Evolutionary conservation across 2,329 filamentous ascomycete species (phyloP).

Genomic region (Aspergillus proliferans): DNA sequence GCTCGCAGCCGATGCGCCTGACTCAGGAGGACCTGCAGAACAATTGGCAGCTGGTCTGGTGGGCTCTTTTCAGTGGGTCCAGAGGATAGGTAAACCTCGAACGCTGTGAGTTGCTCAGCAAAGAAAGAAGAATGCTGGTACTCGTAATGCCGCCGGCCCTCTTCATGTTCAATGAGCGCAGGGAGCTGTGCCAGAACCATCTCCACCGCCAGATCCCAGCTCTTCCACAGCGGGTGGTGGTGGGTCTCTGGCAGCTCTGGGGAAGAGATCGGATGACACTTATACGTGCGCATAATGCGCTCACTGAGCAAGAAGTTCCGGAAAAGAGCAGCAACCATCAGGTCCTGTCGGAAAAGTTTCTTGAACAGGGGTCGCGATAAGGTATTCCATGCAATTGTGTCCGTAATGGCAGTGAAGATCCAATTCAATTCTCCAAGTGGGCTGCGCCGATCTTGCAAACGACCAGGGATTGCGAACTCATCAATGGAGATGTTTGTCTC

Average conservation of each 20-base stretch:
- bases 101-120: conserved; percentile 91
- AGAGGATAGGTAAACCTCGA: conserved; percentile 86
- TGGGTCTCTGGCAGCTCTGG: conserved; percentile 91
- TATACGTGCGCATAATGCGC: conserved; percentile 91
- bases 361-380: conserved; percentile 85
- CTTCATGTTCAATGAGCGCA: conserved; percentile 68
- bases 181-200: conserved; percentile 88
- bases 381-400: conserved; percentile 98
- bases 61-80: conserved; percentile 78
- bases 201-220: conserved; percentile 95
- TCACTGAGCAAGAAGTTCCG: conserved; percentile 93
- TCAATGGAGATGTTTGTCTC: conserved; percentile 65
- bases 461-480: conserved; percentile 80
- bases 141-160: conserved; percentile 72
- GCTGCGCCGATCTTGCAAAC: conserved; percentile 85
- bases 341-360: conserved; percentile 92
- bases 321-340: conserved; percentile 98
- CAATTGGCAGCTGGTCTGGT: conserved; percentile 91
- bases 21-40: conserved; percentile 89
- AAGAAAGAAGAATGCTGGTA: conserved; percentile 96
- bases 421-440: conserved; percentile 95
- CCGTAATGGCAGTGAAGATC: conserved; percentile 98
- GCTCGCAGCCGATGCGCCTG: conserved; percentile 90
- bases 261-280: conserved; percentile 88
- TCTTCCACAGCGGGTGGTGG: conserved; percentile 90